phyloP scores from a whole-genome alignment of 805 yeast species.

The Yarrowia hollandica region DNA sequence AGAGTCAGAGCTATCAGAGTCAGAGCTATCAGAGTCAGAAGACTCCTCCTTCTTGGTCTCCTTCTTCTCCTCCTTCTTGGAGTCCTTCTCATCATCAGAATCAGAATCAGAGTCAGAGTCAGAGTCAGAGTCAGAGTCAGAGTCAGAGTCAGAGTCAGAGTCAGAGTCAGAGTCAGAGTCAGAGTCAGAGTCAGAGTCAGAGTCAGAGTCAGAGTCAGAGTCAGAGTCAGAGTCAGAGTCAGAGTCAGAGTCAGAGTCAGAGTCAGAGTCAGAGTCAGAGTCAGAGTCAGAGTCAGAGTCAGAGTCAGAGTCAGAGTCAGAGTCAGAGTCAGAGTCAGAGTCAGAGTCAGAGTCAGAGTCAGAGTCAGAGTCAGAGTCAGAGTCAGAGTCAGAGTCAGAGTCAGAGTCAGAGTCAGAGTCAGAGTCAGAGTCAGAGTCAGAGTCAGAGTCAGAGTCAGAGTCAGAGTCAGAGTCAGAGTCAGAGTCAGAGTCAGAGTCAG shows the following conservation, averaged over 20 bases:
- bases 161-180: slow-evolving; percentile 36
- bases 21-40: slow-evolving; percentile 30
- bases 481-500: slow-evolving; percentile 33
- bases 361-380: slow-evolving; percentile 33
- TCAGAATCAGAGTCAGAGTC: too few species aligned
- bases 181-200: slow-evolving; percentile 23
- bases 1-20: slow-evolving; percentile 21
- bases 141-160: slow-evolving; percentile 34
- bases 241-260: slow-evolving; percentile 36
- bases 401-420: slow-evolving; percentile 34
- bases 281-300: slow-evolving; percentile 33
- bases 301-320: slow-evolving; percentile 35
- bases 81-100: slow-evolving; percentile 22
- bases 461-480: slow-evolving; percentile 35
- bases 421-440: slow-evolving; percentile 29
- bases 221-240: slow-evolving; percentile 34
- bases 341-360: slow-evolving; percentile 27
- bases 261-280: slow-evolving; percentile 22
- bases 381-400: slow-evolving; percentile 35
- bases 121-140: slow-evolving; percentile 32
- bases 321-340: slow-evolving; percentile 34
- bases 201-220: slow-evolving; percentile 33
- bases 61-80: not conserved
- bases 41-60: slow-evolving; percentile 27
- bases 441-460: slow-evolving; percentile 33